Conservation (phyloP, 345 rosid species). For the Euclidium syriacum region DNA sequence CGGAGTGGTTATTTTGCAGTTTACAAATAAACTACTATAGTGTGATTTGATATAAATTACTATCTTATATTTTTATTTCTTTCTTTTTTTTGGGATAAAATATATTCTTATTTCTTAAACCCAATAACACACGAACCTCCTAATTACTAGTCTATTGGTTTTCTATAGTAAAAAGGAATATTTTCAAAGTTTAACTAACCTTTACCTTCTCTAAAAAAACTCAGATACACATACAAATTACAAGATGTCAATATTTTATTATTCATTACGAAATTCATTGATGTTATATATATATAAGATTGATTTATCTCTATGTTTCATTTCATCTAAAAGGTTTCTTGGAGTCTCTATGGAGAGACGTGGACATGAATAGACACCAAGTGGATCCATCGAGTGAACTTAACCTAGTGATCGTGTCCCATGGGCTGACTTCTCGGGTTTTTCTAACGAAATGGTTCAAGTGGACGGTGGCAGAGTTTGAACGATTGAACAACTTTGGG, state of each 20-base stretch:
- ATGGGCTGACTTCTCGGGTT: slow-evolving; percentile 72
- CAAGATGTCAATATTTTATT: too few species aligned
- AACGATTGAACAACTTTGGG: slow-evolving; percentile 59
- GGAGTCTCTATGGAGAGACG: slow-evolving; percentile 94
- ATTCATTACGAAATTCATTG: not conserved
- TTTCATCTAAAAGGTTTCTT: slow-evolving; percentile 48
- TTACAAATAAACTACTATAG: not conserved
- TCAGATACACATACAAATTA: too few species aligned
- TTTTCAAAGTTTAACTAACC: not conserved
- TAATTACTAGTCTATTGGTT: not conserved
- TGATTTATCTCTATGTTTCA: not conserved
- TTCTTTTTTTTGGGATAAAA: too few species aligned
- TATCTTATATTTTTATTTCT: too few species aligned
- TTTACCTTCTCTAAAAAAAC: not conserved
- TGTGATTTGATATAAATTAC: too few species aligned
- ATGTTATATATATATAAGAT: not conserved
- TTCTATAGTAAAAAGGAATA: too few species aligned
- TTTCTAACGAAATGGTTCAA: slow-evolving; percentile 98
- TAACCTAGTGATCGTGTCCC: slow-evolving; percentile 74
- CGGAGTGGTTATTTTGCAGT: not conserved
- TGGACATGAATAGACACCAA: slow-evolving; percentile 70
- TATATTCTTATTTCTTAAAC: too few species aligned
- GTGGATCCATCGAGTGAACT: slow-evolving; percentile 49
- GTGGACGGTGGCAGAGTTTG: slow-evolving; percentile 92
- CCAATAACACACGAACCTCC: too few species aligned